A percentile compares a stretch with the other conserved stretches of the same genome.
Conservation (phyloP, 176 grass and related monocot genomes). For the Cocos nucifera region DNA sequence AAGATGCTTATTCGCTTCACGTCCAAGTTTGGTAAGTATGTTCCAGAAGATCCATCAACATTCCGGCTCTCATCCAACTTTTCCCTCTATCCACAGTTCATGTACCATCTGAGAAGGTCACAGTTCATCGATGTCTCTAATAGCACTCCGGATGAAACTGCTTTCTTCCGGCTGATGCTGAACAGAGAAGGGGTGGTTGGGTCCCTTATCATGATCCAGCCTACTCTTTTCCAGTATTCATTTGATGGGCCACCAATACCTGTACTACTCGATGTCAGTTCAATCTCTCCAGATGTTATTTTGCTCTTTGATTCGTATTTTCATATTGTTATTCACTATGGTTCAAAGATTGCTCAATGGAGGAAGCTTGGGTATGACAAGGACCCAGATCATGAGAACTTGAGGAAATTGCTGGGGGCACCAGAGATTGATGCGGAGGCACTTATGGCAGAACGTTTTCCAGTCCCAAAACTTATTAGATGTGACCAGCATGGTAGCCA, state of each 20-base stretch:
- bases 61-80: slow-evolving; percentile 80
- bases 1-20: slow-evolving; percentile 99
- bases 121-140: slow-evolving; percentile 99
- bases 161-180: slow-evolving; percentile 93
- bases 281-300: slow-evolving; percentile 89
- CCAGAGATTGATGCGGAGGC: slow-evolving; percentile 76
- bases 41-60: slow-evolving; percentile 88
- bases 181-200: slow-evolving; percentile 90
- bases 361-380: slow-evolving; percentile 88
- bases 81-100: slow-evolving; percentile 91
- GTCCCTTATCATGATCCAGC: slow-evolving; percentile 94
- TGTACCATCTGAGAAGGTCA: slow-evolving; percentile 88
- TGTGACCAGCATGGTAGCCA: slow-evolving; percentile 97
- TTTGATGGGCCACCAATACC: slow-evolving; percentile 97
- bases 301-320: slow-evolving; percentile 97
- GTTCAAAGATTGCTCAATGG: slow-evolving; percentile 98
- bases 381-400: slow-evolving; percentile 71
- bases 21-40: slow-evolving; percentile 90
- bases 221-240: slow-evolving; percentile 92
- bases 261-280: slow-evolving; percentile 87
- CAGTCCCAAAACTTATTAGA: slow-evolving; percentile 79
- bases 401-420: slow-evolving; percentile 82
- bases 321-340: slow-evolving; percentile 86
- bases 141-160: slow-evolving; percentile 90
- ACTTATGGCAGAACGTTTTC: slow-evolving; percentile 58